Conservation (phyloP, 2,329 filamentous ascomycete genomes). For the Aspergillus calidoustus region DNA sequence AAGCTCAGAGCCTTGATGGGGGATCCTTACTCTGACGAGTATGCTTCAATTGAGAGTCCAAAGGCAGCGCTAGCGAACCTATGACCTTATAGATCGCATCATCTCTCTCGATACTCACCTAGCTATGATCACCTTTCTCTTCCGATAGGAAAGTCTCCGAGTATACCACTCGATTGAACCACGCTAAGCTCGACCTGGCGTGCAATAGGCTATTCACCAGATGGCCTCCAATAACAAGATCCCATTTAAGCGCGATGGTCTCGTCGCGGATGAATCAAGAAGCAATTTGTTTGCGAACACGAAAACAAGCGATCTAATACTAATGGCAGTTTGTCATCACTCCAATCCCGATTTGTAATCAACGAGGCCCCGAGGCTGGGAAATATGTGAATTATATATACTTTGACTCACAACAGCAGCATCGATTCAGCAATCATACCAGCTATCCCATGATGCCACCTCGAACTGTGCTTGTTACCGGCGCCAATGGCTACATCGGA, state of each 20-base stretch:
- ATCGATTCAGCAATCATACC: not conserved
- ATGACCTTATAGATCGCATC: not conserved
- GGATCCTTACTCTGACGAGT: not conserved
- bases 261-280: not conserved
- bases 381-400: not conserved
- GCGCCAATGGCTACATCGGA: conserved; percentile 22
- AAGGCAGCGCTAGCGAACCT: not conserved
- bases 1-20: not conserved
- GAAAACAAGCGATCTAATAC: too few species aligned
- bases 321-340: not conserved
- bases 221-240: not conserved
- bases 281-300: not conserved
- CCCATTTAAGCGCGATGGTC: not conserved
- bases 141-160: not conserved
- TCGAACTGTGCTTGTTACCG: conserved; percentile 16
- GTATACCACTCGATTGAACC: not conserved
- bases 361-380: not conserved
- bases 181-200: not conserved
- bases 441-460: not conserved
- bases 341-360: not conserved
- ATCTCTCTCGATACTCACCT: too few species aligned
- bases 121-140: not conserved
- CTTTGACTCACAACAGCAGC: not conserved
- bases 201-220: not conserved
- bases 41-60: not conserved